phyloP scores from a whole-genome alignment of 2,329 filamentous ascomycete species.

The Aspergillus tubingensis region DNA sequence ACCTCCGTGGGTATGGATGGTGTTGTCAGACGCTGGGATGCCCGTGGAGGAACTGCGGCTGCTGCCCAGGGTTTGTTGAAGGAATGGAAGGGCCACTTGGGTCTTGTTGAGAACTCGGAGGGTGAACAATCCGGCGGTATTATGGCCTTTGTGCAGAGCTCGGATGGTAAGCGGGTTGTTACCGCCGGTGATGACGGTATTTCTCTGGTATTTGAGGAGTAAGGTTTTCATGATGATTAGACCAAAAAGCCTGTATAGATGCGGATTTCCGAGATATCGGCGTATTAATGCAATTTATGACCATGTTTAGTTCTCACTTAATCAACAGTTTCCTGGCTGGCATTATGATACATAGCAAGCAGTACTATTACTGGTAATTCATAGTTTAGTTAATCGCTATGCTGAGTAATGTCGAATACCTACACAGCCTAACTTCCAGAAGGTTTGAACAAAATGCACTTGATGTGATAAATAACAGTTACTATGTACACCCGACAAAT shows the following conservation, averaged over 20 bases:
- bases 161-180: constrained; percentile 72
- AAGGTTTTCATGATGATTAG: not conserved
- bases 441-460: constrained; percentile 14
- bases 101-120: constrained; percentile 51
- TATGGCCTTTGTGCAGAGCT: constrained; percentile 82
- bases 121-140: constrained; percentile 82
- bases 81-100: constrained; percentile 83
- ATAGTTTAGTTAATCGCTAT: too few species aligned
- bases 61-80: constrained; percentile 71
- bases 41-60: constrained; percentile 65
- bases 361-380: too few species aligned
- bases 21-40: constrained; percentile 86
- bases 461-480: constrained; percentile 29
- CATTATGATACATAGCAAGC: too few species aligned
- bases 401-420: too few species aligned
- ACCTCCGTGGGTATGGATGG: constrained; percentile 93
- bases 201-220: constrained; percentile 49
- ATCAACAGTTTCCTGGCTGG: too few species aligned
- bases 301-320: not conserved
- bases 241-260: constrained; percentile 18
- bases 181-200: constrained; percentile 84
- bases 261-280: not conserved
- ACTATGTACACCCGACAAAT: constrained; percentile 41
- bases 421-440: too few species aligned
- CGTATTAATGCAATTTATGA: constrained; percentile 2